Base-by-base conservation (phyloP, 805 yeast species). In the Suhomyces canberraensis region DNA sequence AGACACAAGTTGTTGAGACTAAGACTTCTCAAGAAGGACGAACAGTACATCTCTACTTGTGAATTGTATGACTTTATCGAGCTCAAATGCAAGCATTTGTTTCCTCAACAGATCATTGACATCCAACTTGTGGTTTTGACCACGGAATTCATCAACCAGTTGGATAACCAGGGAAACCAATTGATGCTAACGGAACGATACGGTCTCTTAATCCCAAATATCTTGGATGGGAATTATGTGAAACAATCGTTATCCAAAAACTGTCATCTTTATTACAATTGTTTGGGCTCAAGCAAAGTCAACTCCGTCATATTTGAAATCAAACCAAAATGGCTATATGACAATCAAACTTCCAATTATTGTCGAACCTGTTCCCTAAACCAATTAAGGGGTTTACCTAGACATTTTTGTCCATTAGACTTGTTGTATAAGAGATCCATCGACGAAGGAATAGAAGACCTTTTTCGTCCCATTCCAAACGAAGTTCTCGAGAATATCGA, bases 291-390 rank as follows among this genome's bases (percentile, higher is more conserved):
- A n/a, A n/a, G 24, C 11, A 11, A 31, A 4, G 33, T 44, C 26
- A 35, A 34, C 16, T 41, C 44, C 24, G 47, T 44, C 1, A 58
- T 66, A 2, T 50, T 75, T 11, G 81, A 79, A 44, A 61, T 78
- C 46, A 79, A 79, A 50, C 85, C 85, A 1, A 79, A 79, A 52
- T 79, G 84, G 84, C 60, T 79, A 11, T 51, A 61, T 21, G 74
- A 66, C 44, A 70, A 76, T 25, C 63, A 60, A 11, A 50, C 51
- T 25, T 67, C 76, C 3, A 42, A 54, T 31, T 64, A 68, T 17
- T 79, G 85, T 46, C 57, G 85, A 5, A 79, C 81, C 3, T 79
- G 85, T 48, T 81, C 81, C 39, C 58, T 76, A 27, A 64, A 67
- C 39, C 60, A 54, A 21, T 41, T 56, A 31, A 61, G 68, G 21